Conservation (phyloP, 768 basidiomycete genomes). For the Termitomyces sp. region DNA sequence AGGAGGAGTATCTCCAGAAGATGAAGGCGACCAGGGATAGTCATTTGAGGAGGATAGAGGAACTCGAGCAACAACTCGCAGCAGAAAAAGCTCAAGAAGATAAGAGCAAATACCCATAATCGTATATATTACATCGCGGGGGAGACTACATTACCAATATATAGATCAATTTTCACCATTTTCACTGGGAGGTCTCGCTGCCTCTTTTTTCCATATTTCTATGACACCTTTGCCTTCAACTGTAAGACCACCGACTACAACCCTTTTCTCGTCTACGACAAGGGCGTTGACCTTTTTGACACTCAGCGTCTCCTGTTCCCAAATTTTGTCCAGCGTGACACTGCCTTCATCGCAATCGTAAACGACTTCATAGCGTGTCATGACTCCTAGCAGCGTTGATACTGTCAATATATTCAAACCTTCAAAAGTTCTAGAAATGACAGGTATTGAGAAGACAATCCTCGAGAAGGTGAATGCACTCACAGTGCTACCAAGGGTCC, state of each 20-base stretch:
- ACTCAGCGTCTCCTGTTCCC: slow-evolving; percentile 36
- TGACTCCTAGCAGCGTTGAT: slow-evolving; percentile 57
- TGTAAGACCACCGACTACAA: slow-evolving; percentile 60
- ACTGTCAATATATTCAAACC: slow-evolving; percentile 39
- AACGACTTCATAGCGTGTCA: slow-evolving; percentile 44
- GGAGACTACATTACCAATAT: neutral
- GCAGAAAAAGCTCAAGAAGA: slow-evolving; percentile 24
- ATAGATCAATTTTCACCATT: neutral
- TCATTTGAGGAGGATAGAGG: slow-evolving; percentile 50
- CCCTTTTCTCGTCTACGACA: slow-evolving; percentile 35
- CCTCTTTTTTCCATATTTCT: slow-evolving; percentile 49
- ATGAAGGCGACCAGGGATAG: slow-evolving; percentile 52
- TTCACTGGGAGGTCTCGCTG: neutral
- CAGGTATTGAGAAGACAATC: neutral
- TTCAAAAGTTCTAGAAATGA: slow-evolving; percentile 42
- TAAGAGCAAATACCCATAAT: slow-evolving; percentile 11
- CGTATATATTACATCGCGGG: neutral
- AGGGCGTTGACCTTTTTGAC: slow-evolving; percentile 66
- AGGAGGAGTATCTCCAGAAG: slow-evolving; percentile 65
- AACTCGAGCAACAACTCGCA: slow-evolving; percentile 42
- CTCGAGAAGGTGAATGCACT: slow-evolving; percentile 14
- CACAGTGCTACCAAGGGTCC: slow-evolving; percentile 75
- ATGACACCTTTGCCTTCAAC: slow-evolving; percentile 53
- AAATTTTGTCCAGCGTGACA: slow-evolving; percentile 36
- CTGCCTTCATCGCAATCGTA: slow-evolving; percentile 31